Evolutionary conservation across 257 asterid species (phyloP).

Genomic region (Nicotiana undulata): DNA sequence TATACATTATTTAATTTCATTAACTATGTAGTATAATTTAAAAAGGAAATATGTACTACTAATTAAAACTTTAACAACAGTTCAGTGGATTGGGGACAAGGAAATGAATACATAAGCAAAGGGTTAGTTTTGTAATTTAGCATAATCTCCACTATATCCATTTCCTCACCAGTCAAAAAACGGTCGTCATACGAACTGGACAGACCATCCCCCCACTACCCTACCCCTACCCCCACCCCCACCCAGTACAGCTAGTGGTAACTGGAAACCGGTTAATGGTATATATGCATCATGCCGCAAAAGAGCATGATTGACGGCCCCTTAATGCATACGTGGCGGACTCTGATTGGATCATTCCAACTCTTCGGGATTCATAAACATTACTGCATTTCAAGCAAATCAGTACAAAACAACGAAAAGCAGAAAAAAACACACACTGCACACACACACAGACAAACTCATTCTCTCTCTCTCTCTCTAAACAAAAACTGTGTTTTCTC

Average conservation of each 20-base stretch:
- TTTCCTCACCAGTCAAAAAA: constrained; percentile 7
- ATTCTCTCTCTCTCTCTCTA: constrained; percentile 17
- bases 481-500: constrained; percentile 32
- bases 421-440: constrained; percentile 18
- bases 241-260: not conserved
- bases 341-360: constrained; percentile 18
- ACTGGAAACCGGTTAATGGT: constrained; percentile 18
- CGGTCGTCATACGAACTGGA: constrained; percentile 14
- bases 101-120: not conserved
- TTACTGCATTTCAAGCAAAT: constrained; percentile 9
- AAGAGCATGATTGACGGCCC: constrained; percentile 36
- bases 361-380: constrained; percentile 52
- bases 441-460: constrained; percentile 26
- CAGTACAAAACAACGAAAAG: constrained; percentile 3
- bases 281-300: constrained; percentile 33
- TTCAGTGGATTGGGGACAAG: not conserved
- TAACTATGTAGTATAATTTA: too few species aligned
- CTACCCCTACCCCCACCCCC: constrained; percentile 12
- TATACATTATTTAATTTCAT: too few species aligned
- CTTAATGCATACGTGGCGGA: constrained; percentile 16
- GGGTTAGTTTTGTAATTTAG: constrained; percentile 22
- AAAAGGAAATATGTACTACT: too few species aligned
- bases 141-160: not conserved
- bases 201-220: constrained; percentile 23
- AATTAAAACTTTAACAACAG: too few species aligned